phyloP scores from a whole-genome alignment of 768 basidiomycete genomes.

The Mycena latifolia region DNA sequence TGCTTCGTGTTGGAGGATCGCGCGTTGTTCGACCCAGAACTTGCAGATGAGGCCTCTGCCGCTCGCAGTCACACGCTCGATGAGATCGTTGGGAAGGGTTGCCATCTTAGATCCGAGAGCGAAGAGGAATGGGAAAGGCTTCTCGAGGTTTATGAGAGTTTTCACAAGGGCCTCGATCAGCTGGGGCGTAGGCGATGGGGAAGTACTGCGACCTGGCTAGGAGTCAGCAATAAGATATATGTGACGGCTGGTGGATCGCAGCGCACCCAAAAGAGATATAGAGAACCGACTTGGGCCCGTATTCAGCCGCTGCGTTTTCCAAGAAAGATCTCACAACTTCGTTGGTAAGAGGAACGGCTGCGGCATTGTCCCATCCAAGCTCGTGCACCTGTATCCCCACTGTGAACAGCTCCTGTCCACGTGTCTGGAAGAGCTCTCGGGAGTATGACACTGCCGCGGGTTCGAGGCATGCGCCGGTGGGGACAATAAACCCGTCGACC shows the following conservation, averaged over 20 bases:
- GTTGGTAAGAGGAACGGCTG: constrained; percentile 1
- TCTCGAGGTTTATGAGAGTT: constrained; percentile 15
- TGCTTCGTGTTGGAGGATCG: too few relatives aligned
- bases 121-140: constrained; percentile 30
- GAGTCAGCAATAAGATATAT: background rate
- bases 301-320: constrained; percentile 10
- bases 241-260: too few relatives aligned
- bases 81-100: constrained; percentile 13
- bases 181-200: constrained; percentile 18
- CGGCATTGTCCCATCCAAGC: background rate
- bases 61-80: constrained; percentile 19
- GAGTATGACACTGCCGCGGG: constrained; percentile 13
- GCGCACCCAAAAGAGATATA: constrained; percentile 32
- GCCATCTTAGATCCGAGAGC: constrained; percentile 17
- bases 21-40: too few relatives aligned
- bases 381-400: constrained; percentile 26
- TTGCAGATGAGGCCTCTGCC: too few relatives aligned
- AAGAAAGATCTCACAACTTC: constrained; percentile 13
- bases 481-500: constrained; percentile 18
- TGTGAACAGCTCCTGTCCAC: constrained; percentile 24
- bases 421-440: constrained; percentile 5
- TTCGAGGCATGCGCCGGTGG: constrained; percentile 13
- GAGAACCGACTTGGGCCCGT: constrained; percentile 20
- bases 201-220: constrained; percentile 21
- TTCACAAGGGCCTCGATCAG: constrained; percentile 18